Evolutionary conservation across 225 moss, liverwort and hornwort genomes (phyloP).

Genomic region (Thuidium tamariscinum): DNA sequence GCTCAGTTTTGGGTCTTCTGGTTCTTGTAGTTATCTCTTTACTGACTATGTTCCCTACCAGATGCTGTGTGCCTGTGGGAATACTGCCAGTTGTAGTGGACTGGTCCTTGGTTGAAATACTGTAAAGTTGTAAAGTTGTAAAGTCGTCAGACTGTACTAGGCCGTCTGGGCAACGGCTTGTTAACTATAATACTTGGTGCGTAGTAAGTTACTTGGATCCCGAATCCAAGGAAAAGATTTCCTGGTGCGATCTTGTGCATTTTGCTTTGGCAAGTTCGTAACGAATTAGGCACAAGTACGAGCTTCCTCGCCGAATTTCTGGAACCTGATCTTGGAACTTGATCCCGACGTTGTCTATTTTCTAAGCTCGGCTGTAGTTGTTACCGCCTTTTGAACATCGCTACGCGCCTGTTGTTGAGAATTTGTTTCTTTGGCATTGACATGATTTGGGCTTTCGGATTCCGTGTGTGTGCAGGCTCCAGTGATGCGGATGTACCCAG

Average conservation of each 20-base stretch:
- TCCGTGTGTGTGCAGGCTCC: slow-evolving; percentile 22
- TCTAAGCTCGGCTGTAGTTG: neutral
- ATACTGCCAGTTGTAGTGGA: neutral
- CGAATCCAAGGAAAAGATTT: neutral
- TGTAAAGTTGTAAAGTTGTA: neutral
- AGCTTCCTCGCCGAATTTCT: neutral
- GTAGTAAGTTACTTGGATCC: neutral
- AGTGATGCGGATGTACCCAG: slow-evolving; percentile 41
- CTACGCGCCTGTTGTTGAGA: no score
- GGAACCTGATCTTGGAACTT: neutral
- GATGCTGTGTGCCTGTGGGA: neutral
- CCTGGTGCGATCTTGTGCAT: neutral
- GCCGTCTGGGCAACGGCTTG: neutral
- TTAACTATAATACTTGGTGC: neutral
- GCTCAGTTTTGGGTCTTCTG: neutral
- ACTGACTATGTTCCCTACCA: neutral
- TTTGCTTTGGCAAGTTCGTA: neutral
- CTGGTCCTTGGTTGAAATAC: neutral
- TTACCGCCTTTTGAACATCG: neutral
- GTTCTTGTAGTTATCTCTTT: neutral
- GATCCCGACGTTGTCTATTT: neutral
- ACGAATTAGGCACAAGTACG: no score
- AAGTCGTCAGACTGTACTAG: neutral
- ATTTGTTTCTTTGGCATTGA: neutral
- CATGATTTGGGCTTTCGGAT: neutral